Evolutionary conservation across 2,329 filamentous ascomycete species (phyloP).

Genomic region (Penicillium brevicompactum): DNA sequence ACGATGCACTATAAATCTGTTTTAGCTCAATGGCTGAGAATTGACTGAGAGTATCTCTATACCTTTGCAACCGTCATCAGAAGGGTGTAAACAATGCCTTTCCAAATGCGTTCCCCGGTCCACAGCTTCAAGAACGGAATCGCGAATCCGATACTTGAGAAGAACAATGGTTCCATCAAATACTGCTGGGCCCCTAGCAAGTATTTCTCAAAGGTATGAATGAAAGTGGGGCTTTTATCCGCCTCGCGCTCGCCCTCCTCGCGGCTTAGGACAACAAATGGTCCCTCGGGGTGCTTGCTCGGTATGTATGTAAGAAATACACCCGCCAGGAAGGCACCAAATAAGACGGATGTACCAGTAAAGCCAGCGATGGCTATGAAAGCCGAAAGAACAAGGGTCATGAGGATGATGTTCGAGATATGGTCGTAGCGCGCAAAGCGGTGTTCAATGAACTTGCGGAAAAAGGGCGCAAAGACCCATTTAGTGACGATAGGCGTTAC

Average conservation of each 20-base stretch:
- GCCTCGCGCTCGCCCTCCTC: slow-evolving; percentile 36
- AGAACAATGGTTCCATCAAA: slow-evolving; percentile 37
- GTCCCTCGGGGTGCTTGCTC: slow-evolving; percentile 38
- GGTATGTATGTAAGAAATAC: slow-evolving; percentile 41
- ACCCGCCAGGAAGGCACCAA: slow-evolving; percentile 41
- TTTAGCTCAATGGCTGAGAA: slow-evolving; percentile 2
- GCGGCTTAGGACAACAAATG: slow-evolving; percentile 38
- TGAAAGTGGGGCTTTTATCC: slow-evolving; percentile 40
- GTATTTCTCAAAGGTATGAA: slow-evolving; percentile 44
- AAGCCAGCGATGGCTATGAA: slow-evolving; percentile 39
- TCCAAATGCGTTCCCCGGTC: slow-evolving; percentile 36
- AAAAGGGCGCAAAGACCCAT: slow-evolving; percentile 42
- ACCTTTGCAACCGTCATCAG: slow-evolving; percentile 35
- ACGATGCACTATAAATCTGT: slow-evolving; percentile 25
- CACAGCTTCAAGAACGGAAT: slow-evolving; percentile 36
- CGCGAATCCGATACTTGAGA: slow-evolving; percentile 35
- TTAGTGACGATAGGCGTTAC: slow-evolving; percentile 39
- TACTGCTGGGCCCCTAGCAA: slow-evolving; percentile 37
- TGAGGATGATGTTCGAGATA: slow-evolving; percentile 38
- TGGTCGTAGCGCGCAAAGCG: slow-evolving; percentile 37
- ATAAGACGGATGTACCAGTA: slow-evolving; percentile 42
- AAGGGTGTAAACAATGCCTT: slow-evolving; percentile 31
- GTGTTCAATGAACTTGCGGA: slow-evolving; percentile 38
- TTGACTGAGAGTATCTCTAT: too few species aligned
- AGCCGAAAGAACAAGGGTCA: slow-evolving; percentile 36